Percentiles rank a stretch among this genome's conserved stretches.
Conservation (phyloP, 495 filamentous ascomycete species). For the Daldinia vernicosa region DNA sequence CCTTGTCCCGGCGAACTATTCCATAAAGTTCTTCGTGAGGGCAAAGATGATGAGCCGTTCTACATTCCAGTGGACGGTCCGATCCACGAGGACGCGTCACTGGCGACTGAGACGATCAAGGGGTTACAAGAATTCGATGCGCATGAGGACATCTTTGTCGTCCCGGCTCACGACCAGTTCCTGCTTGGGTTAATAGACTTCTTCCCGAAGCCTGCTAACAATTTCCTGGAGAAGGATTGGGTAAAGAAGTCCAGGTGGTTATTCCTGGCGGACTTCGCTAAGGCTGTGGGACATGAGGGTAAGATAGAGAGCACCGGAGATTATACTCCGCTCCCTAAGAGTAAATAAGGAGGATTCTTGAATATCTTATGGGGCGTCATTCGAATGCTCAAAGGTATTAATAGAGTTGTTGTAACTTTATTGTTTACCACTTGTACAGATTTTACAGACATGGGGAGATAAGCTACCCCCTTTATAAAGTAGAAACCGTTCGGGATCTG, state of each 20-base stretch:
- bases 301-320: slow-evolving; percentile 30
- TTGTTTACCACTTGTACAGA: neutral
- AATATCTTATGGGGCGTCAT: neutral
- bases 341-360: neutral
- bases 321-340: slow-evolving; percentile 4
- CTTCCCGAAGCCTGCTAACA: slow-evolving; percentile 61
- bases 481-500: too few species aligned
- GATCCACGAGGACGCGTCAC: slow-evolving; percentile 41
- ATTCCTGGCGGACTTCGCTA: slow-evolving; percentile 65
- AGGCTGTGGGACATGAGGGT: slow-evolving; percentile 47
- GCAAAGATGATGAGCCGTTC: slow-evolving; percentile 46
- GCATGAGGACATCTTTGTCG: slow-evolving; percentile 59
- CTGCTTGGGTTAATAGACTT: slow-evolving; percentile 59
- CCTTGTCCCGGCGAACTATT: slow-evolving; percentile 56
- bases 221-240: slow-evolving; percentile 62
- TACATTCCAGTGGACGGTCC: slow-evolving; percentile 43
- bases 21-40: slow-evolving; percentile 44
- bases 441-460: too few species aligned
- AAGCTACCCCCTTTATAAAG: too few species aligned
- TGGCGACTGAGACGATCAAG: slow-evolving; percentile 50
- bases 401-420: neutral
- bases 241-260: slow-evolving; percentile 59
- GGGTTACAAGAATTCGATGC: slow-evolving; percentile 61
- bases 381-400: neutral
- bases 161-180: slow-evolving; percentile 63